Evolutionary conservation across 495 filamentous ascomycete genomes (phyloP), one percentile per base, ranked within the genome.

Genomic region (Endocarpon pusillum): DNA sequence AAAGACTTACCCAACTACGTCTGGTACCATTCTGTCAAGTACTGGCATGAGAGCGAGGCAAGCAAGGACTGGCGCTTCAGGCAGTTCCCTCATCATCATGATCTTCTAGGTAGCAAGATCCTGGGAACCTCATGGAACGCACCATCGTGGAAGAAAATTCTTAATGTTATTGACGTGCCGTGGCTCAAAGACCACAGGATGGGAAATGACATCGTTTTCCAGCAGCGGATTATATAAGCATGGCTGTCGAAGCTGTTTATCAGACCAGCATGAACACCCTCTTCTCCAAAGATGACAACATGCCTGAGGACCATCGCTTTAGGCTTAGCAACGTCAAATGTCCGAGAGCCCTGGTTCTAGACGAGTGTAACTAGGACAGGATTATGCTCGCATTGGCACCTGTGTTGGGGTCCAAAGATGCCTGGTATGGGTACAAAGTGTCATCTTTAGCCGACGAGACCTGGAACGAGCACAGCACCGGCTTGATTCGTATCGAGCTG

Each of bases 141-240:
- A 10, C 64, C 59, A 0, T 39, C 50, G 18, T 62, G 28, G 64
- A 51, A 61, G 24, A 58, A 41, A 9, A 42, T 58, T 10, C 25
- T 67, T 3, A 51, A 52, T 7, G 39, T 58, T 0, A 40, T 42
- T 16, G 49, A 61, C 10, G 43, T 57, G 1, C 62, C 64, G 0
- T 73, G 69, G 69, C 35, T 68, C 7, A 33, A 42, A 4, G 62
- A 68, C 33, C 67, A 73, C 38, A 21, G 30, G 4, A 43, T 69
- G 2, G 46, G 49, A 9, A 42, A 36, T 1, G 47, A 58, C 12
- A 39, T 55, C 7, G 44, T 67, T 1, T 67, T 40, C 67, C 67
- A 0, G 49, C 33, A 2, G 47, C 64, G 0, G 61, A 53, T 1
- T 68, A 54, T 36, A 32, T 68, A 17, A 48, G 53, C 14, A 67